Evolutionary conservation across 2,329 filamentous ascomycete genomes (phyloP).

Genomic region (Hypoxylon sp.): DNA sequence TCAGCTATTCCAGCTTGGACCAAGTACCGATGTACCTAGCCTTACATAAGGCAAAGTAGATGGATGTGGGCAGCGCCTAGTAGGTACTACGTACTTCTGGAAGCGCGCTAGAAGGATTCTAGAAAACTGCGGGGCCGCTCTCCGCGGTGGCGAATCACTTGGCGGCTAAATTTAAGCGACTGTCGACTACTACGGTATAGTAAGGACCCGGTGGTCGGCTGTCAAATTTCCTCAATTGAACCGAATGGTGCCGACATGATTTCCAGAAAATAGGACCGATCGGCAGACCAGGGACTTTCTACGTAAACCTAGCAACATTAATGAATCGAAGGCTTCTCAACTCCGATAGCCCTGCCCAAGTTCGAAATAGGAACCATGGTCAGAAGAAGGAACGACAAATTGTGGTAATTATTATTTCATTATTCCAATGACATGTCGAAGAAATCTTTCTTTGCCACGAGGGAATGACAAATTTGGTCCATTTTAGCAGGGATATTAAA

Average conservation of each 20-base stretch:
- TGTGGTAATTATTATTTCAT: neutral
- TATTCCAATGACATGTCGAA: neutral
- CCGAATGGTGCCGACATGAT: slow-evolving; percentile 43
- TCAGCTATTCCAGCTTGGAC: slow-evolving; percentile 6
- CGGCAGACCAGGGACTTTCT: slow-evolving; percentile 11
- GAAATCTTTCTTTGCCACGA: neutral
- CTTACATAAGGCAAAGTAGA: slow-evolving; percentile 14
- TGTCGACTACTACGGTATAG: too few species aligned
- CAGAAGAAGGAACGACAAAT: neutral
- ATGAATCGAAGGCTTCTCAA: neutral
- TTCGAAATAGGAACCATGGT: neutral
- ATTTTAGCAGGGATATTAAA: slow-evolving; percentile 8
- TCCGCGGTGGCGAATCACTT: slow-evolving; percentile 39
- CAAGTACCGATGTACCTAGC: slow-evolving; percentile 17
- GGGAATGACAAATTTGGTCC: slow-evolving; percentile 12
- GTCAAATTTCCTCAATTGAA: slow-evolving; percentile 40
- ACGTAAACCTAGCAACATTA: neutral
- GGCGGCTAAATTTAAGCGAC: slow-evolving; percentile 42
- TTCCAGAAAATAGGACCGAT: slow-evolving; percentile 46
- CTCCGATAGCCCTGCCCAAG: neutral
- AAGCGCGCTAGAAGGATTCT: slow-evolving; percentile 44
- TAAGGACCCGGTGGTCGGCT: slow-evolving; percentile 7
- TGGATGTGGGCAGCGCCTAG: neutral
- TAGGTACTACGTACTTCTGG: neutral
- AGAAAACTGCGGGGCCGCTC: slow-evolving; percentile 41